Evolutionary conservation across 768 basidiomycete genomes (phyloP), one percentile per base, ranked within the genome.

Genomic region (Suillus tomentosus): DNA sequence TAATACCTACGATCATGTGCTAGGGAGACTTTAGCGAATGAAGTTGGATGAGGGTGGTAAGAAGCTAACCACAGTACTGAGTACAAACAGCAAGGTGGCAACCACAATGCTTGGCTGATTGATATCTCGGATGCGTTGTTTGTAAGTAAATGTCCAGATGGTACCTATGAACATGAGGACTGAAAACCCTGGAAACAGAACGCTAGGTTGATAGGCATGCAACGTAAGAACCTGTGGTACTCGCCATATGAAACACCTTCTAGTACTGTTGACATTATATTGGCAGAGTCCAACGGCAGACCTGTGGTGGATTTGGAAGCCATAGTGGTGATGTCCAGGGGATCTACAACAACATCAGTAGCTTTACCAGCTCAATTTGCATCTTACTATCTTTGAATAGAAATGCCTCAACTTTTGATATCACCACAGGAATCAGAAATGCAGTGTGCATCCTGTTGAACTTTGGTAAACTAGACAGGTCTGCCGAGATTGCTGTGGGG

Each of bases 1-100:
- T 60, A 56, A 64, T 62, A 57, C 69, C 68, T 22, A 63, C 51
- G 34, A 50, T 62, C 34, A 68, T 60, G 47, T 70, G 65, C 67
- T 68, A 27, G 37, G 43, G 43, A 17, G 22, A 50, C 24, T 50
- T 50, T 7, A 50, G 24, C 8, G 3, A 5, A 27, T 7, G 24
- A 15, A 2, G 43, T 42, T 9, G 8, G 15, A 1, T 10, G 17
- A 9, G 3, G 4, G 27, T 31, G 15, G 8, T 31, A 3, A 31
- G 27, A 17, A 51, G 27, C 50, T 51, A 19, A 50, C 48, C 48
- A 3, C 48, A 15, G 48, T 50, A 50, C 48, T 50, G 14, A 50
- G 48, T 24, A 27, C 24, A 9, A 50, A 50, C 22, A 50, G 24
- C 48, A 50, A 24, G 7, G 22, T 27, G 14, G 48, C 48, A 50